Percentiles rank a stretch among this genome's conserved stretches.
These are phyloP conservation scores for Dioscorea zingiberensis DNA, from an alignment of 106 monocot genomes.

Conservation along the genomic window DNA sequence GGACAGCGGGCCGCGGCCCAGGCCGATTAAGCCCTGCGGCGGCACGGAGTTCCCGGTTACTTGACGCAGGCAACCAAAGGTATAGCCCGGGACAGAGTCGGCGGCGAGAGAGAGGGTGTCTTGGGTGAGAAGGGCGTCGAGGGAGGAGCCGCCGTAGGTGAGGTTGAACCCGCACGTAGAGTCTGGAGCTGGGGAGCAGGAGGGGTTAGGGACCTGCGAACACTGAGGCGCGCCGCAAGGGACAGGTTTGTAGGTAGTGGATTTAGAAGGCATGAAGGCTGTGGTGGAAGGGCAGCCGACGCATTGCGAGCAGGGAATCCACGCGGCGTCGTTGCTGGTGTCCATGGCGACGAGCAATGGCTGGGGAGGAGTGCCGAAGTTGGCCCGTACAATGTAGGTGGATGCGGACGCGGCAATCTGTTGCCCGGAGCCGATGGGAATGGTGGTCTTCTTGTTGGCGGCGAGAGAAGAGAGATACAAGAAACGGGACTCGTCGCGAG, in stretches of 20 bases:
- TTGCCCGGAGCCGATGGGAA: constrained; percentile 5
- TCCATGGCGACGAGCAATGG: constrained; percentile 26
- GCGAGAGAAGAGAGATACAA: not conserved
- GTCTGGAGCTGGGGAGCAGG: constrained; percentile 14
- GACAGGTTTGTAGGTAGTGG: constrained; percentile 37
- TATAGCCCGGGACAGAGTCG: constrained; percentile 32
- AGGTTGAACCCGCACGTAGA: constrained; percentile 56
- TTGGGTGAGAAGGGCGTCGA: constrained; percentile 39
- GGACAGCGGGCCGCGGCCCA: constrained; percentile 77
- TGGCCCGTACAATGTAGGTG: constrained; percentile 25
- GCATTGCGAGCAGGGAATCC: constrained; percentile 38
- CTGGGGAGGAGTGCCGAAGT: constrained; percentile 27
- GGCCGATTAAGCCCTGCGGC: constrained; percentile 90
- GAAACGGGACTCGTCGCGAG: constrained; percentile 2
- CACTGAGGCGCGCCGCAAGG: constrained; percentile 41
- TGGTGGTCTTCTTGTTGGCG: not conserved
- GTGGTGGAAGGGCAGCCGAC: constrained; percentile 21
- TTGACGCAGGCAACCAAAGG: constrained; percentile 49
- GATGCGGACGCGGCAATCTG: constrained; percentile 6
- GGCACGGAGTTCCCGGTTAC: constrained; percentile 46
- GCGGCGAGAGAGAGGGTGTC: constrained; percentile 59
- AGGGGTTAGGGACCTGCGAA: constrained; percentile 29
- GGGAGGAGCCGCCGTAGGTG: constrained; percentile 52
- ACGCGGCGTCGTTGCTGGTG: constrained; percentile 37
- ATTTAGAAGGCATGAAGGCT: constrained; percentile 16